Base-by-base conservation (phyloP, 306 rosid species). In the Cyclanthera cordifolia region DNA sequence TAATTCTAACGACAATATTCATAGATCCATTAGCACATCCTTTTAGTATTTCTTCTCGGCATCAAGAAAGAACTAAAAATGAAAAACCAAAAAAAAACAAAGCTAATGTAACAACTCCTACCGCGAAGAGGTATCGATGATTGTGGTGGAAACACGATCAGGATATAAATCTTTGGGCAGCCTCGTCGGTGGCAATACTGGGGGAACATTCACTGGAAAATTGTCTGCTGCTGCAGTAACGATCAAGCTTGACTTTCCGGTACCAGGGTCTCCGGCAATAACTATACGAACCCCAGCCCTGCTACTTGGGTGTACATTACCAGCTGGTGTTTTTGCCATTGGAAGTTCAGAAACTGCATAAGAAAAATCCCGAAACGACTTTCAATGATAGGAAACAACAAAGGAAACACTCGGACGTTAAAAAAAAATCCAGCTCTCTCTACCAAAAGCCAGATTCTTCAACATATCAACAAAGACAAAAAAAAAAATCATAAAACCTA, bases 71-170 rank as follows among this genome's bases (percentile, higher is more conserved):
- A 54, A 41, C 27, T 0, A 56, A 34, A 23, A 49, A 8, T 7
- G 43, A 49, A 49, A 59, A 49, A 8, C 1, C 11, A 49, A 49
- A 59, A 34, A 5, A 34, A 32, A 59, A 32, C 23, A 24, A 70
- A n/a, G n/a, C n/a, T n/a, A n/a, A 7, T 8, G 76, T 10, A 2
- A 55, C 9, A 21, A 3, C 51, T 0, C 30, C 55, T 77, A 94
- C 99, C 90, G 90, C 23, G 99, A 94, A 10, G 99, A 85, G 51
- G 99, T 88, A 68, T 94, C 99, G 51, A 94, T 84, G 61, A 94
- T 82, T 5, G 95, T 94, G 69, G 91, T 82, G 21, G 99, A 97
- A 13, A 94, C 96, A 3, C 86, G 87, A 53, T 94, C 99, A 15
- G 99, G 99, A 48, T 85, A 94, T 51, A 88, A 85, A 77, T 90